A percentile compares a stretch with the other conserved stretches of the same genome.
These are phyloP conservation scores for Acanthamoeba royreba DNA, from an alignment of 208 protist genomes.

Conservation along the genomic window DNA sequence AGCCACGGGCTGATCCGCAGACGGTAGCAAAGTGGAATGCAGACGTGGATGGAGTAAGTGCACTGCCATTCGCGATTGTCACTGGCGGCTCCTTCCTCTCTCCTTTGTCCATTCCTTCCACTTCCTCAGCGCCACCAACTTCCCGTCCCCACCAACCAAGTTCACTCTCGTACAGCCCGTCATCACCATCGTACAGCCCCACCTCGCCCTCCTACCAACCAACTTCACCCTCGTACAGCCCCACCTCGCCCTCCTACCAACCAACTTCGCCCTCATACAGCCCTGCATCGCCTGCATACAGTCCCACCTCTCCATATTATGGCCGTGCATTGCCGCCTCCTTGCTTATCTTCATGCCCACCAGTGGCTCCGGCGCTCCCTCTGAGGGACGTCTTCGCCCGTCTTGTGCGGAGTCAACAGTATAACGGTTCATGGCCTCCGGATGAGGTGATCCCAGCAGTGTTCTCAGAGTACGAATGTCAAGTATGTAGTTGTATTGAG, in stretches of 20 bases:
- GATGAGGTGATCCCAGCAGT: conserved; percentile 63
- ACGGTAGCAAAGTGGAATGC: neutral
- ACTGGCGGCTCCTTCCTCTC: conserved; percentile 49
- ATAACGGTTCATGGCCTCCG: no score
- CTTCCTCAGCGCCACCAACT: conserved; percentile 63
- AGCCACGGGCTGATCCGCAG: neutral
- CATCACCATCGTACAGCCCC: conserved; percentile 80
- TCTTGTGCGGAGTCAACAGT: no score
- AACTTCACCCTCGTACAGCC: conserved; percentile 78
- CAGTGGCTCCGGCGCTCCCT: conserved; percentile 78
- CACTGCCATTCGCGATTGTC: neutral
- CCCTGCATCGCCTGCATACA: conserved; percentile 79
- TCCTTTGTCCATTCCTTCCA: conserved; percentile 75
- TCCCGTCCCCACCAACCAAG: neutral
- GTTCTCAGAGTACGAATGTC: no score
- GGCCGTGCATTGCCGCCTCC: conserved; percentile 64
- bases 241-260: conserved; percentile 75
- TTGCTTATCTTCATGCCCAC: conserved; percentile 67
- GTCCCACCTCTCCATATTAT: conserved; percentile 79
- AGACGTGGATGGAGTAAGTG: neutral
- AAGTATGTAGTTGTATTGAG: no score
- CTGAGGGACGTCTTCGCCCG: conserved; percentile 65
- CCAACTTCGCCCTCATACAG: conserved; percentile 80
- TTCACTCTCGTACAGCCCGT: conserved; percentile 59
- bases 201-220: conserved; percentile 78